Evolutionary conservation across 768 basidiomycete species (phyloP).

Genomic region (Trametopsis cervina): DNA sequence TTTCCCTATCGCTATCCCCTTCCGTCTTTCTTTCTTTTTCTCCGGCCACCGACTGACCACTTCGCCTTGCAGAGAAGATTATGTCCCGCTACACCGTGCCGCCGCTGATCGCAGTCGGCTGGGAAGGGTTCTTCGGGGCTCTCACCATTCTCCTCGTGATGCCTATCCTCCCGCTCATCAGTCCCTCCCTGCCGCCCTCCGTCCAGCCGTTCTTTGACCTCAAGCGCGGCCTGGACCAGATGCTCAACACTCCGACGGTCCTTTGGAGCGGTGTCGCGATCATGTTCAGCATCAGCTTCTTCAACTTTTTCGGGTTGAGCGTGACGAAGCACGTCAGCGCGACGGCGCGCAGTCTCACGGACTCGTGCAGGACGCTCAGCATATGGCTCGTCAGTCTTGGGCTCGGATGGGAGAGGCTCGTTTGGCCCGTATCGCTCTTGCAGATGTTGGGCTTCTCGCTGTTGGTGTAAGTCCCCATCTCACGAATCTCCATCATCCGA

Average conservation of each 20-base stretch:
- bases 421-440: slow-evolving; percentile 75
- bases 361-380: slow-evolving; percentile 91
- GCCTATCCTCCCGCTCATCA: slow-evolving; percentile 60
- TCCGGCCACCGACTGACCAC: background rate
- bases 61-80: slow-evolving; percentile 64
- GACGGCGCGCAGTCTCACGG: slow-evolving; percentile 85
- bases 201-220: slow-evolving; percentile 75
- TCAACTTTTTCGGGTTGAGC: slow-evolving; percentile 76
- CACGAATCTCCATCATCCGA: slow-evolving; percentile 11
- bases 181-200: slow-evolving; percentile 37
- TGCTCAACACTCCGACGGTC: slow-evolving; percentile 65
- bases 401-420: slow-evolving; percentile 83
- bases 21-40: too few relatives aligned
- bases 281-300: slow-evolving; percentile 44
- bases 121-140: slow-evolving; percentile 88
- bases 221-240: slow-evolving; percentile 83
- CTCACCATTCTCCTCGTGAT: slow-evolving; percentile 72
- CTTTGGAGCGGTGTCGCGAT: slow-evolving; percentile 39
- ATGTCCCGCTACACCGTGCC: slow-evolving; percentile 81
- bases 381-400: slow-evolving; percentile 92
- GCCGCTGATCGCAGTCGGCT: slow-evolving; percentile 90
- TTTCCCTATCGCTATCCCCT: background rate
- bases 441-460: slow-evolving; percentile 83
- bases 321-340: slow-evolving; percentile 93
- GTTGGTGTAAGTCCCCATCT: slow-evolving; percentile 63